Percentiles rank a stretch among this genome's conserved stretches.
Conservation (phyloP, 768 basidiomycete genomes). For the Suillus discolor region DNA sequence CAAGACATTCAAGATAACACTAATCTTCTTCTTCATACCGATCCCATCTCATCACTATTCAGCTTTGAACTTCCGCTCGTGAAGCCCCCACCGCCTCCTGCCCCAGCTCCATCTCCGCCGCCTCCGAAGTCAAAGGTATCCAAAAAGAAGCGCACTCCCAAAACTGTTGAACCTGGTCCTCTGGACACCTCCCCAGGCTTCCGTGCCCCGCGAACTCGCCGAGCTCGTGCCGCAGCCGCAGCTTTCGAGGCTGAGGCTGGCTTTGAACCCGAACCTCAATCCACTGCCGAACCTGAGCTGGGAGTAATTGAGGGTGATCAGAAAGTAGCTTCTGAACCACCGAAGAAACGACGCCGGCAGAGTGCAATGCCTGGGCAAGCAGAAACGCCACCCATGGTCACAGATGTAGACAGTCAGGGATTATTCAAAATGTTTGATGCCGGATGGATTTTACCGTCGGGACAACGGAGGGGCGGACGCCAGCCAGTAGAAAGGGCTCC, state of each 20-base stretch:
- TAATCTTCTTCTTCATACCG: constrained; percentile 54
- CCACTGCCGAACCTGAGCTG: constrained; percentile 14
- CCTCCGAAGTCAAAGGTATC: constrained; percentile 41
- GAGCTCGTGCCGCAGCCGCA: constrained; percentile 41
- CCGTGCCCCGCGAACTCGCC: constrained; percentile 52
- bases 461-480: constrained; percentile 66
- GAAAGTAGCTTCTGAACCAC: constrained; percentile 21
- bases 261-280: constrained; percentile 13
- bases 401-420: constrained; percentile 68
- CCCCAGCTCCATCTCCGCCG: constrained; percentile 28
- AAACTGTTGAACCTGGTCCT: constrained; percentile 20
- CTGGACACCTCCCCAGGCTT: constrained; percentile 48
- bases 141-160: constrained; percentile 39
- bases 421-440: constrained; percentile 83
- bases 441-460: constrained; percentile 86
- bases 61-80: constrained; percentile 62
- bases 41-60: constrained; percentile 70
- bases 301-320: constrained; percentile 23
- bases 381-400: constrained; percentile 58
- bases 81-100: constrained; percentile 63
- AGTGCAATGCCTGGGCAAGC: constrained; percentile 28
- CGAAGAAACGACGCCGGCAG: constrained; percentile 22
- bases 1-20: constrained; percentile 54
- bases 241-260: constrained; percentile 46
- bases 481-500: constrained; percentile 44